Conservation (phyloP, 2,329 filamentous ascomycete genomes). For the Colletotrichum australisinense region DNA sequence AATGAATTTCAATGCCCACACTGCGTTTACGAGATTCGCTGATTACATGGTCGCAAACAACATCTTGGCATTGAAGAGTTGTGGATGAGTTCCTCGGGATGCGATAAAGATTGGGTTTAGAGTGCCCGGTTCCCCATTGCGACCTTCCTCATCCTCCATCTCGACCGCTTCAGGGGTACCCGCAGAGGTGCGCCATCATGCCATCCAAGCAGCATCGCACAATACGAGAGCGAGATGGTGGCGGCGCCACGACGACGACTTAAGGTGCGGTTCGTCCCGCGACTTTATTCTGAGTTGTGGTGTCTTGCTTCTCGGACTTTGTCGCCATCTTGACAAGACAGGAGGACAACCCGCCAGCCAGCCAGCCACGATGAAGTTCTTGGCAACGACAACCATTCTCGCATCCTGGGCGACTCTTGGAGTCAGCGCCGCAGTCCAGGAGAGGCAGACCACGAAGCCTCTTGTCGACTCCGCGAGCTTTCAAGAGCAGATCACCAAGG, state of each 20-base stretch:
- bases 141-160: conserved; percentile 26
- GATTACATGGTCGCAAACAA: background rate
- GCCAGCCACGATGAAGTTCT: conserved; percentile 4
- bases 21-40: background rate
- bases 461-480: conserved; percentile 20
- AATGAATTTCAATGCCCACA: background rate
- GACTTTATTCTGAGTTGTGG: background rate
- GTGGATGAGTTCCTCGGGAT: background rate
- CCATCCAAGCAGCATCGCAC: background rate
- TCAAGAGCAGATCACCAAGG: conserved; percentile 8
- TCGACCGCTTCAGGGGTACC: background rate
- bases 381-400: background rate
- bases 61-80: background rate
- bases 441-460: background rate
- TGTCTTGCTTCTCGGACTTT: too few species aligned
- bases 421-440: background rate
- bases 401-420: background rate
- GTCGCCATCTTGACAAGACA: background rate
- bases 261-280: background rate
- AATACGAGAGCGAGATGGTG: background rate
- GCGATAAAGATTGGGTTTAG: conserved; percentile 14
- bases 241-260: background rate
- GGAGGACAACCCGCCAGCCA: background rate
- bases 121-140: background rate
- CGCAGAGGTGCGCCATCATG: conserved; percentile 2